These are phyloP conservation scores for Stephania japonica DNA, from an alignment of 164 flowering plant genomes.

Conservation along the genomic window DNA sequence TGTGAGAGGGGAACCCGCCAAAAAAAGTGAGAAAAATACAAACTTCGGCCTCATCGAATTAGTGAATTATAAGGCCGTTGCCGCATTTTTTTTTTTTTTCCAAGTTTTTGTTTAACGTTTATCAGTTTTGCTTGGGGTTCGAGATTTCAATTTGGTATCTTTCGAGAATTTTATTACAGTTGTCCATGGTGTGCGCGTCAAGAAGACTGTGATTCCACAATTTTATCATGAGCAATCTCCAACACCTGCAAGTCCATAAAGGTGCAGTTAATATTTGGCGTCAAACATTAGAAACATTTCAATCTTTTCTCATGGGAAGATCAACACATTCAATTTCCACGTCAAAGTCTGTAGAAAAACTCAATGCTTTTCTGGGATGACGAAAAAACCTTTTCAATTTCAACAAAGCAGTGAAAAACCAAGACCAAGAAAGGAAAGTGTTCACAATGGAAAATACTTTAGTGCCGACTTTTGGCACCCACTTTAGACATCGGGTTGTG, in stretches of 20 bases:
- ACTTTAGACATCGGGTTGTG: no score
- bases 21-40: not conserved
- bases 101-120: not conserved
- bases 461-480: no score
- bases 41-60: not conserved
- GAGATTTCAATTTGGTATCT: constrained; percentile 30
- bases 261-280: not conserved
- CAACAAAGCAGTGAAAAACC: no score
- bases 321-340: no score
- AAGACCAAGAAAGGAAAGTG: no score
- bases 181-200: constrained; percentile 78
- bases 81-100: not conserved
- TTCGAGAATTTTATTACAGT: constrained; percentile 61
- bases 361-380: no score
- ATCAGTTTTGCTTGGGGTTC: constrained; percentile 25
- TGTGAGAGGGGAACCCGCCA: not conserved
- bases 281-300: no score
- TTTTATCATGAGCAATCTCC: constrained; percentile 94
- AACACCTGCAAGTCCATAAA: constrained; percentile 57
- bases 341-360: no score
- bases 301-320: no score
- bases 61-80: not conserved
- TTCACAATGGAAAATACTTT: no score
- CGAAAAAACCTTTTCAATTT: no score
- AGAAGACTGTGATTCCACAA: constrained; percentile 95